Percentiles rank a stretch among this genome's conserved stretches.
Evolutionary conservation across 2,329 filamentous ascomycete genomes (phyloP).

Genomic region (Mycosphaerelloides madeirae): DNA sequence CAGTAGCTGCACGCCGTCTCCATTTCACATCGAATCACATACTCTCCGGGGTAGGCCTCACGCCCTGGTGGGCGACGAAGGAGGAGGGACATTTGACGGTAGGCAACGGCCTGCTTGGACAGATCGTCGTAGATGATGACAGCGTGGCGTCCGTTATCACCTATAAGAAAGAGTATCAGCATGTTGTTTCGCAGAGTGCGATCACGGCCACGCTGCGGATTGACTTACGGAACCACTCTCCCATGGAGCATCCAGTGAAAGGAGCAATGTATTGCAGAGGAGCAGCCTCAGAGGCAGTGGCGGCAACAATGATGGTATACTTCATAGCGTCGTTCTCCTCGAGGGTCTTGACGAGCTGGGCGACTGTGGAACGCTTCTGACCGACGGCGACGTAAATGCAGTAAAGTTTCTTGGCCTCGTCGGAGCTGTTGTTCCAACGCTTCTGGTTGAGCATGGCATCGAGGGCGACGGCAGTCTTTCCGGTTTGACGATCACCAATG

Average conservation of each 20-base stretch:
- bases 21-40: slow-evolving; percentile 27
- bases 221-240: background rate
- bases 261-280: slow-evolving; percentile 9
- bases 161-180: slow-evolving; percentile 9
- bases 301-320: slow-evolving; percentile 89
- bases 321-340: slow-evolving; percentile 99
- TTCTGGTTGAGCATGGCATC: slow-evolving; percentile 99
- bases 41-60: slow-evolving; percentile 98
- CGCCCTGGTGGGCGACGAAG: slow-evolving; percentile 96
- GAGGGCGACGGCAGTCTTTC: slow-evolving; percentile 97
- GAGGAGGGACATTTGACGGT: slow-evolving; percentile 95
- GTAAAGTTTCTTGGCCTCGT: slow-evolving; percentile 99
- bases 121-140: slow-evolving; percentile 92
- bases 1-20: background rate
- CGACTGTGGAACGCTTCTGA: slow-evolving; percentile 99
- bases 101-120: slow-evolving; percentile 74
- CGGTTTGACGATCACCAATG: slow-evolving; percentile 99
- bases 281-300: slow-evolving; percentile 86
- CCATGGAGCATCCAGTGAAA: slow-evolving; percentile 49
- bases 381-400: slow-evolving; percentile 98
- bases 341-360: slow-evolving; percentile 98
- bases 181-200: background rate
- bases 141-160: slow-evolving; percentile 82
- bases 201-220: background rate
- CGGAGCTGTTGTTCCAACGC: slow-evolving; percentile 82